phyloP scores from a whole-genome alignment of 2,329 filamentous ascomycete species.

The Alternaria gaisen region DNA sequence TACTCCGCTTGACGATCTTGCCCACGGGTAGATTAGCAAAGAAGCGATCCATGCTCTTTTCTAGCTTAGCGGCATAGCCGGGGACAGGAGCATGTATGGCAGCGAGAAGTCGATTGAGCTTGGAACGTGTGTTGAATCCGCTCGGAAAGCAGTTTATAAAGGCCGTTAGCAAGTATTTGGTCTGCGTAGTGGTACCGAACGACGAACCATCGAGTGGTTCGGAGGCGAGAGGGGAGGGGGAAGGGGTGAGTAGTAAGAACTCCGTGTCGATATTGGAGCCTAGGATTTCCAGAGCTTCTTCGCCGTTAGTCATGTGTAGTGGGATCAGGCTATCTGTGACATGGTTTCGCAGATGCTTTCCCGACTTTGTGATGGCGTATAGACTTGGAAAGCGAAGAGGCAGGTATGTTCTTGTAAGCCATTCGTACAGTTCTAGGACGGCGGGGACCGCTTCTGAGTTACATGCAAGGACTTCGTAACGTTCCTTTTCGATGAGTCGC shows the following conservation, averaged over 20 bases:
- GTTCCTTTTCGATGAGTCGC: constrained; percentile 56
- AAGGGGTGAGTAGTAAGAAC: constrained; percentile 61
- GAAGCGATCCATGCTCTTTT: constrained; percentile 69
- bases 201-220: background rate
- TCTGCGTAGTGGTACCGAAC: constrained; percentile 41
- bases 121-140: constrained; percentile 66
- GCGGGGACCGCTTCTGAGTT: constrained; percentile 55
- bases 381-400: constrained; percentile 65
- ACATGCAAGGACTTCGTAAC: constrained; percentile 51
- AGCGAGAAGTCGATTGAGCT: constrained; percentile 62
- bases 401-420: constrained; percentile 63
- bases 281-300: constrained; percentile 58
- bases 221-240: background rate
- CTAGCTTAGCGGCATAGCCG: constrained; percentile 64
- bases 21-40: constrained; percentile 64
- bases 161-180: constrained; percentile 64
- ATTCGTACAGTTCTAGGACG: constrained; percentile 66
- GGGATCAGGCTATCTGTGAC: constrained; percentile 57
- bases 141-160: constrained; percentile 66
- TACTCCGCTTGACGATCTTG: constrained; percentile 63
- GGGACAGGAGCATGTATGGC: constrained; percentile 69
- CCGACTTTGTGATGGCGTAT: constrained; percentile 52
- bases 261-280: constrained; percentile 66
- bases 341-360: constrained; percentile 53
- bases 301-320: constrained; percentile 46